A percentile compares a stretch with the other conserved stretches of the same genome.
phyloP scores from a whole-genome alignment of 2,329 filamentous ascomycete genomes.

The Aspergillus sp. region DNA sequence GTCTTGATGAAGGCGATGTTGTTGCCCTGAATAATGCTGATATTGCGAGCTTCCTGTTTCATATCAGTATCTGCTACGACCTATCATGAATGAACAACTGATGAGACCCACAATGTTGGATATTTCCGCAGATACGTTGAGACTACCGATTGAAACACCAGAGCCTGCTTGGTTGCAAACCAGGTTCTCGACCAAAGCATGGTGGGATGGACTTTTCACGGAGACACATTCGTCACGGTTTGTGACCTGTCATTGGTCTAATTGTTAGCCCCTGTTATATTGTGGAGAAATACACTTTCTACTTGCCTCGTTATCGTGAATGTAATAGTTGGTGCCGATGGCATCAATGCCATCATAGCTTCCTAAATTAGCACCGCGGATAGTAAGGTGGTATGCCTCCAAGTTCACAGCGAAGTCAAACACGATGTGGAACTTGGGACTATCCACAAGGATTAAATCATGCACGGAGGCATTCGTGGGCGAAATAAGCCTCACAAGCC shows the following conservation, averaged over 20 bases:
- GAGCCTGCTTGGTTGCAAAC: conserved; percentile 42
- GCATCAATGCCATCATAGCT: conserved; percentile 43
- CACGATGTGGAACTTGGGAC: conserved; percentile 42
- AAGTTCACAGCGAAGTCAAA: conserved; percentile 40
- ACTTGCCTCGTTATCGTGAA: conserved; percentile 39
- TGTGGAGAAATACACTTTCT: too few relatives aligned
- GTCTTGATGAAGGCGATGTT: conserved; percentile 45
- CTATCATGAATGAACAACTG: background rate
- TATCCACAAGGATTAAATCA: conserved; percentile 37
- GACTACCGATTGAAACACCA: conserved; percentile 41
- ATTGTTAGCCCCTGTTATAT: too few relatives aligned
- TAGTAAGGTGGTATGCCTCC: conserved; percentile 42
- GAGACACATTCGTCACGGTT: conserved; percentile 44
- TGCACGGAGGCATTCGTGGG: conserved; percentile 31
- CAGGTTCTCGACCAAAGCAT: conserved; percentile 39
- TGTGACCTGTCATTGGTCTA: conserved; percentile 26
- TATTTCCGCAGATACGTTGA: conserved; percentile 35
- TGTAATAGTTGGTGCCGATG: conserved; percentile 39
- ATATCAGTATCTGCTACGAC: background rate
- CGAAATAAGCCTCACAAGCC: conserved; percentile 28
- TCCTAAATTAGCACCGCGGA: conserved; percentile 40
- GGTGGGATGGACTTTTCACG: conserved; percentile 40
- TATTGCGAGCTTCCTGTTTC: conserved; percentile 35
- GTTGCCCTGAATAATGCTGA: conserved; percentile 41
- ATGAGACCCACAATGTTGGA: conserved; percentile 30